Base-by-base conservation (phyloP, 441 rosid species). In the Jatropha podagrica region DNA sequence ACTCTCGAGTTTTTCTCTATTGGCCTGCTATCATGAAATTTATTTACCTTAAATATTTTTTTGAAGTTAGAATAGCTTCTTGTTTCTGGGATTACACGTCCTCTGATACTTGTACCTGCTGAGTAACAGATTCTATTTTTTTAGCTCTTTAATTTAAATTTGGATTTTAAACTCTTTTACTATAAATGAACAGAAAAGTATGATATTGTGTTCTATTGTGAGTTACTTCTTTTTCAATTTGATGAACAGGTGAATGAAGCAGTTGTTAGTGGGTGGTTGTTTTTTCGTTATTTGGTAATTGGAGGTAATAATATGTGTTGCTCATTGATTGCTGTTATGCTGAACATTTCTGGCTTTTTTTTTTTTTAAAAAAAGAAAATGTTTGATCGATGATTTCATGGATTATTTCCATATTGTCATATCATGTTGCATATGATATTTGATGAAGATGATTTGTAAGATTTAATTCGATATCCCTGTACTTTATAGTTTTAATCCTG, bases 241-340 rank as follows among this genome's bases (percentile, higher is more conserved):
- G 69, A 75, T 79, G 70, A 86, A 78, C 91, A 95, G 98, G 97
- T 92, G 78, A 92, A 90, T 72, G 98, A 94, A 88, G 98, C 98
- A 17, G 99, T 96, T 81, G 99, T 96, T 83, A 87, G 85, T 46
- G 98, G 99, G 65, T 94, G 99, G 99, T 80, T 96, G 79, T 94
- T 96, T 86, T 96, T 94, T 71, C 99, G 99, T 58, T 96, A 96
- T 86, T 82, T 96, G 91, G 98, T 94, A 64, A 90, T 96, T 75
- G 99, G 99, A 94, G 99, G 99, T 96, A 86, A 70, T 76, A 20
- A 73, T 75, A 65, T 44, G 27, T 68, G 56, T 48, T 54, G 11
- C 63, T 3, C 38, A 14, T 55, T 56, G 40, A 10, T 27, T 73
- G 42, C 42, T 68, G 40, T 73, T 58, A 3, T 56, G 54, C 59